phyloP scores from a whole-genome alignment of 768 basidiomycete species.

The Rhizopogon vinicolor region DNA sequence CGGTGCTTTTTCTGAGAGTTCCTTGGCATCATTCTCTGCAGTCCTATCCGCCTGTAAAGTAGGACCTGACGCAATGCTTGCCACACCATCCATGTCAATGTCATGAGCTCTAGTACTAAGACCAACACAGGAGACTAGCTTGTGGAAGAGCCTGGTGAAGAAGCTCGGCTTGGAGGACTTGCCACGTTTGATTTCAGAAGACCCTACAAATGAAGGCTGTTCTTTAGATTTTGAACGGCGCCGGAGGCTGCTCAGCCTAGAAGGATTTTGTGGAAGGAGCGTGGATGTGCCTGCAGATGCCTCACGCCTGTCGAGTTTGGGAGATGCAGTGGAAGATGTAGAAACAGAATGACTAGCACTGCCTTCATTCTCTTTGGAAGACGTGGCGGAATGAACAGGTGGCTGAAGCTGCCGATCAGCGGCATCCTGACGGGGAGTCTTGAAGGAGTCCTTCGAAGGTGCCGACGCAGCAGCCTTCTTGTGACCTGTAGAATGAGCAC shows the following conservation, averaged over 20 bases:
- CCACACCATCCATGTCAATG: slow-evolving; percentile 27
- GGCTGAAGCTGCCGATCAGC: background rate
- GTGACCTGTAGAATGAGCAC: background rate
- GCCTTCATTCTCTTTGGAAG: background rate
- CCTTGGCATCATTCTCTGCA: background rate
- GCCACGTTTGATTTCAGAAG: background rate
- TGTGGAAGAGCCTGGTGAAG: slow-evolving; percentile 45
- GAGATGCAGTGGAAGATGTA: background rate
- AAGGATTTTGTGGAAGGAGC: background rate
- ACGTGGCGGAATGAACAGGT: background rate
- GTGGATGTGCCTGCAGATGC: background rate
- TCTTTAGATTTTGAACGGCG: background rate
- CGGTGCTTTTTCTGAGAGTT: slow-evolving; percentile 11
- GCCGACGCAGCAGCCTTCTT: background rate
- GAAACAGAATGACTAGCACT: background rate
- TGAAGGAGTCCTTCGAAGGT: background rate
- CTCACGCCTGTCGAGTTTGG: background rate
- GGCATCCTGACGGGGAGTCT: slow-evolving; percentile 4
- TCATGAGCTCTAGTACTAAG: slow-evolving; percentile 37
- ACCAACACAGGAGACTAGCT: slow-evolving; percentile 53
- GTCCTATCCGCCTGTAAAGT: slow-evolving; percentile 10
- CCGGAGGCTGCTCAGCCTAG: background rate
- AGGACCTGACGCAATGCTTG: background rate
- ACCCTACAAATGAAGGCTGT: background rate
- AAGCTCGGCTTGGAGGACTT: slow-evolving; percentile 35